A percentile compares a stretch with the other conserved stretches of the same genome.
Evolutionary conservation across 2,329 filamentous ascomycete genomes (phyloP).

Genomic region (Botrytis hyacinthi): DNA sequence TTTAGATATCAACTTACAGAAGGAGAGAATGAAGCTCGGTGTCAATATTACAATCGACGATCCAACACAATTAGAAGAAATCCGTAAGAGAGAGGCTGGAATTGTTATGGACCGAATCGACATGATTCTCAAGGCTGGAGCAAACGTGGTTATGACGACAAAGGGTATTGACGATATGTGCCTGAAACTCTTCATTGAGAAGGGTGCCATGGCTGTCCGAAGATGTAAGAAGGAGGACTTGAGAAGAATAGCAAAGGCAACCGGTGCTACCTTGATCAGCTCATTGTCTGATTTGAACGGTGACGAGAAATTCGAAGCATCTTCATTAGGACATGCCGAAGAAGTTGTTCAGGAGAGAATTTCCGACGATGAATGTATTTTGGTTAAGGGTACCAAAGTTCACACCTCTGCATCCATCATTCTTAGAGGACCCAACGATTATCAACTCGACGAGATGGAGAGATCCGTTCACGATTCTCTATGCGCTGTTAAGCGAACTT

Average conservation of each 20-base stretch:
- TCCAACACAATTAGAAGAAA: constrained; percentile 95
- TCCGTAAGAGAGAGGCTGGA: constrained; percentile 85
- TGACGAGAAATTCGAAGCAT: constrained; percentile 92
- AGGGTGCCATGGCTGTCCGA: constrained; percentile 90
- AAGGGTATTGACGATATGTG: constrained; percentile 98
- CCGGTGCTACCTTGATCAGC: constrained; percentile 88
- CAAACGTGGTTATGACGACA: constrained; percentile 93
- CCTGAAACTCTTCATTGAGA: constrained; percentile 91
- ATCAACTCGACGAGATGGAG: constrained; percentile 98
- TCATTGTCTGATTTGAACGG: constrained; percentile 95
- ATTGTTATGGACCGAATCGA: constrained; percentile 93
- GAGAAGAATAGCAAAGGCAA: constrained; percentile 91
- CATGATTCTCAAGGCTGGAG: constrained; percentile 95
- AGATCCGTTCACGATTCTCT: constrained; percentile 95
- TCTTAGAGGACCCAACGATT: constrained; percentile 93
- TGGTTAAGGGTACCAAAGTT: constrained; percentile 92
- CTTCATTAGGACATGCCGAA: constrained; percentile 85
- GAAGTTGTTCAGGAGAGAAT: constrained; percentile 98
- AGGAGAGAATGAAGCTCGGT: constrained; percentile 98
- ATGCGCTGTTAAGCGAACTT: constrained; percentile 92
- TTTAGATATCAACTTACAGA: constrained; percentile 96
- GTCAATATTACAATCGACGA: constrained; percentile 98
- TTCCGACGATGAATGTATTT: constrained; percentile 96
- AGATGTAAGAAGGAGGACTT: constrained; percentile 99
- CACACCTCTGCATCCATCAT: constrained; percentile 95